These are phyloP conservation scores for Clarireedia monteithiana DNA, from an alignment of 2,329 filamentous ascomycete species.

Conservation along the genomic window DNA sequence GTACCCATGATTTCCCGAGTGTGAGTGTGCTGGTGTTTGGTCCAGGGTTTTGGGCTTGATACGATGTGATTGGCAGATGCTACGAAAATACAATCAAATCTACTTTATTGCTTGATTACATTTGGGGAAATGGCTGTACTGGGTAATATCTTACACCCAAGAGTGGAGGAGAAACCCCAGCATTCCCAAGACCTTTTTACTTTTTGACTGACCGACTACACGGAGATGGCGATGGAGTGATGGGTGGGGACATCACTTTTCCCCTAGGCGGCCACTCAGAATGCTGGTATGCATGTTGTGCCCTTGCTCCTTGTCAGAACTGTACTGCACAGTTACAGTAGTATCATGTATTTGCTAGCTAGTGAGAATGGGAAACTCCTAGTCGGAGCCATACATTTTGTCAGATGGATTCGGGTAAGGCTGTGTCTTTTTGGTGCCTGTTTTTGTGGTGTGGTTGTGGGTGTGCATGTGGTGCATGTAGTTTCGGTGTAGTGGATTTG, in stretches of 20 bases:
- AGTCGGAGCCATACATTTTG: slow-evolving; percentile 7
- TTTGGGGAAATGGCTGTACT: neutral
- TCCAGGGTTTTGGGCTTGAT: neutral
- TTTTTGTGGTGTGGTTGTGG: neutral
- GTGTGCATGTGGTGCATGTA: neutral
- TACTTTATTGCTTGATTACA: neutral
- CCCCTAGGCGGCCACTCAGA: slow-evolving; percentile 3
- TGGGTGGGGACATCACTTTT: neutral
- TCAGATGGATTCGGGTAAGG: slow-evolving; percentile 11
- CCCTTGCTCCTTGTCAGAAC: neutral
- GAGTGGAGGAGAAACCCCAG: too few relatives aligned
- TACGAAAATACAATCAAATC: slow-evolving; percentile 4
- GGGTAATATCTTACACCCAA: too few relatives aligned
- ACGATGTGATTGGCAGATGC: neutral
- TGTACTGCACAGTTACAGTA: too few relatives aligned
- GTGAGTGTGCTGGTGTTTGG: neutral
- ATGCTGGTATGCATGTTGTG: neutral
- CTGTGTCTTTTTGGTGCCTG: slow-evolving; percentile 9
- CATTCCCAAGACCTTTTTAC: too few relatives aligned
- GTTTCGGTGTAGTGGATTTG: neutral
- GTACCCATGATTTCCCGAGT: neutral
- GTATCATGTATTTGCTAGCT: too few relatives aligned
- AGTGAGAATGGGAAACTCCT: neutral
- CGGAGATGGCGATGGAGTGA: slow-evolving; percentile 6
- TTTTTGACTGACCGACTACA: slow-evolving; percentile 1